Conservation (phyloP, 129 eudicot genomes). For the carrot (Daucus carota) region DH1_v3.0 NC_030381.2:2336001-2336500, state of each 20-base stretch:
- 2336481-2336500: background rate
- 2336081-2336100: background rate
- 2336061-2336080: conserved; percentile 94
- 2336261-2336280: background rate
- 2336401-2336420: conserved; percentile 93
- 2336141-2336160: background rate
- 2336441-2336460: conserved; percentile 94
- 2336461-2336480: background rate
- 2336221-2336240: background rate
- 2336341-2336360: conserved; percentile 98
- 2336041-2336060: conserved; percentile 97
- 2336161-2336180: background rate
- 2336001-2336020: conserved; percentile 94
- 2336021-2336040: conserved; percentile 98
- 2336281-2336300: background rate
- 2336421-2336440: conserved; percentile 73
- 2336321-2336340: background rate
- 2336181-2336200: background rate
- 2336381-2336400: conserved; percentile 70
- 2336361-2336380: conserved; percentile 95
- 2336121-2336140: background rate
- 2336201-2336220: no score
- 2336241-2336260: background rate
- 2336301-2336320: background rate
- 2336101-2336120: background rate